Conservation (phyloP, 176 grass and related monocot genomes). For the sorghum (Sorghum bicolor) region Sorghum_bicolor_NCBIv3 NC_012870.2:21715501-21716000, state of each 20-base stretch:
- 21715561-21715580: too few relatives aligned
- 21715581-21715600: too few relatives aligned
- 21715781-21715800: neutral
- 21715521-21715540: too few relatives aligned
- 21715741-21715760: neutral
- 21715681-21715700: neutral
- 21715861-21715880: neutral
- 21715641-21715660: neutral
- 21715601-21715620: too few relatives aligned
- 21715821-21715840: constrained; percentile 14
- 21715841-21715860: neutral
- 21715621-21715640: neutral
- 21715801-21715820: neutral
- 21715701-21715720: neutral
- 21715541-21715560: too few relatives aligned
- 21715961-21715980: constrained; percentile 50
- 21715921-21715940: constrained; percentile 3
- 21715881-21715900: too few relatives aligned
- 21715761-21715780: neutral
- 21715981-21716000: neutral
- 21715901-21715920: neutral
- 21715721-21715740: neutral
- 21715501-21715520: too few relatives aligned
- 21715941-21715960: constrained; percentile 47
- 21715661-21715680: constrained; percentile 7